Conservation (phyloP, 1,284 basidiomycete genomes). For the Gomphus bonarii region DNA sequence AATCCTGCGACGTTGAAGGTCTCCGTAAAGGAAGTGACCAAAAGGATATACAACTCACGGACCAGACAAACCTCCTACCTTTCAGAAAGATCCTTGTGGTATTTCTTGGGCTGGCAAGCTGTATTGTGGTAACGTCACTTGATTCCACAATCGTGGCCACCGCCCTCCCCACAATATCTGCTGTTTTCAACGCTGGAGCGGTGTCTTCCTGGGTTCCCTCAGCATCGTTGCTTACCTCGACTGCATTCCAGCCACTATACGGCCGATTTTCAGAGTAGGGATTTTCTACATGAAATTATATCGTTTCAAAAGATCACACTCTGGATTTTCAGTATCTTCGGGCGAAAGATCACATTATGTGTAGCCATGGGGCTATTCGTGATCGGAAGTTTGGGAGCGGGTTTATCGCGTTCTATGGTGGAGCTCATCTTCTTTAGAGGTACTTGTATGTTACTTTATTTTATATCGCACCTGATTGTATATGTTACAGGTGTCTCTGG, state of each 20-base stretch:
- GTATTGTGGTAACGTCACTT: conserved; percentile 43
- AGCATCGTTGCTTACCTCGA: conserved; percentile 52
- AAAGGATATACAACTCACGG: conserved; percentile 32
- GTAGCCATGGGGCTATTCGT: conserved; percentile 52
- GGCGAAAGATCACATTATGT: conserved; percentile 56
- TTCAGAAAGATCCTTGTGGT: conserved; percentile 53
- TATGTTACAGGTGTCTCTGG: conserved; percentile 36
- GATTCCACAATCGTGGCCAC: conserved; percentile 64
- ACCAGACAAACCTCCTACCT: conserved; percentile 72
- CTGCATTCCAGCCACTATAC: conserved; percentile 45
- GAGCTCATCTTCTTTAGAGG: conserved; percentile 67
- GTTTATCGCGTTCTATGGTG: conserved; percentile 51
- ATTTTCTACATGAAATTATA: background rate
- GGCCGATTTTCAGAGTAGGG: conserved; percentile 8
- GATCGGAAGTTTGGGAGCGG: conserved; percentile 48
- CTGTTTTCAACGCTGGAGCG: conserved; percentile 58
- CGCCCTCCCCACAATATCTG: conserved; percentile 56
- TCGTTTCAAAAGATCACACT: conserved; percentile 18
- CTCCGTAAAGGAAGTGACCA: background rate
- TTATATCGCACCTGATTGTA: background rate
- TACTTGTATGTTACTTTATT: background rate
- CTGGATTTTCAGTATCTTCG: conserved; percentile 70
- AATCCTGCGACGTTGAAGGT: background rate
- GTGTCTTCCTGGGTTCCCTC: conserved; percentile 63
- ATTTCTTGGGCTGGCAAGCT: conserved; percentile 50